phyloP scores from a whole-genome alignment of 768 basidiomycete genomes.

The Phylloporus rhodoxanthus region DNA sequence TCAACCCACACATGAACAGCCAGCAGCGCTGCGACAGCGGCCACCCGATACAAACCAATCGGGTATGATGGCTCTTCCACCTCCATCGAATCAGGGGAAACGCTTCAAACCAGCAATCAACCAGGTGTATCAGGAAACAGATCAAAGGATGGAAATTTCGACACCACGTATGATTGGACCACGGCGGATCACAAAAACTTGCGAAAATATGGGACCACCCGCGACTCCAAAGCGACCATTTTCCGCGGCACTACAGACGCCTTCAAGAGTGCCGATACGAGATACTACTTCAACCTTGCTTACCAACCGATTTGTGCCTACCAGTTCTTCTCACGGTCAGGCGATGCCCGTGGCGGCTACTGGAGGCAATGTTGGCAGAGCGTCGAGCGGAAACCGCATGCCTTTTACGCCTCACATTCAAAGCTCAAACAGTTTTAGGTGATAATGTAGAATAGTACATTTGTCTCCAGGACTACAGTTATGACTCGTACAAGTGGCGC shows the following conservation, averaged over 20 bases:
- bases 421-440: slow-evolving; percentile 28
- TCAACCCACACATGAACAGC: slow-evolving; percentile 39
- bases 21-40: slow-evolving; percentile 32
- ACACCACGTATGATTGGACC: slow-evolving; percentile 9
- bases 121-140: slow-evolving; percentile 8
- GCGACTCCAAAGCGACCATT: slow-evolving; percentile 40
- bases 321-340: slow-evolving; percentile 18
- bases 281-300: slow-evolving; percentile 12
- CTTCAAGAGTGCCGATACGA: slow-evolving; percentile 20
- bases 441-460: slow-evolving; percentile 7
- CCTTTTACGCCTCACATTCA: slow-evolving; percentile 42
- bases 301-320: slow-evolving; percentile 32
- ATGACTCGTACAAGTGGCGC: too few relatives aligned
- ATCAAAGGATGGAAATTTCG: slow-evolving; percentile 10
- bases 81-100: slow-evolving; percentile 17
- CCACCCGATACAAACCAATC: slow-evolving; percentile 24
- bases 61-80: slow-evolving; percentile 29
- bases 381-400: slow-evolving; percentile 42
- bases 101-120: slow-evolving; percentile 23
- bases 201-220: slow-evolving; percentile 46
- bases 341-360: slow-evolving; percentile 17
- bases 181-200: slow-evolving; percentile 21
- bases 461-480: neutral
- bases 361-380: slow-evolving; percentile 5
- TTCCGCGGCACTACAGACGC: slow-evolving; percentile 23